These are phyloP conservation scores for Lathyrus tuberosus DNA, from an alignment of 306 rosid species.

Conservation along the genomic window DNA sequence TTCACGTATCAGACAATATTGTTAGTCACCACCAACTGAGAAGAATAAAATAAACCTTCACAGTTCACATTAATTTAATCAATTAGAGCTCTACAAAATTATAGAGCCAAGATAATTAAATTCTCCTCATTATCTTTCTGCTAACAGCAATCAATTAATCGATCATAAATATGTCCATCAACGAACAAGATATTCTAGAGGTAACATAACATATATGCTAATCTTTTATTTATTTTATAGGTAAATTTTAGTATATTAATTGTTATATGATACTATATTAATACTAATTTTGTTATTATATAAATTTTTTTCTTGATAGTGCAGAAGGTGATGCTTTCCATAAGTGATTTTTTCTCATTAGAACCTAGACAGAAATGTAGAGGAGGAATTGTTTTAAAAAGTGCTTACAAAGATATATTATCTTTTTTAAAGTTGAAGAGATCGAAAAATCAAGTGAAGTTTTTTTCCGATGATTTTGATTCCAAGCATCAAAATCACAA, in stretches of 20 bases:
- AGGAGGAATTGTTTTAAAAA: conserved; percentile 17
- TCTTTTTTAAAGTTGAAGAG: conserved; percentile 13
- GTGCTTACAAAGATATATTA: conserved; percentile 4
- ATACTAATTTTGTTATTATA: neutral
- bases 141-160: neutral
- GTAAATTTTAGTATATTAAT: neutral
- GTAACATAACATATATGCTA: neutral
- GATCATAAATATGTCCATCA: conserved; percentile 3
- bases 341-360: conserved; percentile 7
- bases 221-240: neutral
- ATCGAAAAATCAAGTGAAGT: conserved; percentile 6
- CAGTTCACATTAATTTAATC: neutral
- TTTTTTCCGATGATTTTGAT: neutral
- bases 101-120: neutral
- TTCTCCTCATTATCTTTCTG: neutral
- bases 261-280: neutral
- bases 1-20: neutral
- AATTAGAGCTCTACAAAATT: conserved; percentile 1
- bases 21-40: neutral
- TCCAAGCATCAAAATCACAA: neutral
- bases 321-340: conserved; percentile 28
- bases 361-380: conserved; percentile 2
- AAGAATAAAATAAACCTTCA: neutral
- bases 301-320: neutral
- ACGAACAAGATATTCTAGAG: conserved; percentile 10